phyloP scores from a whole-genome alignment of 2,329 filamentous ascomycete species.

The Knoxdaviesia capensis region DNA sequence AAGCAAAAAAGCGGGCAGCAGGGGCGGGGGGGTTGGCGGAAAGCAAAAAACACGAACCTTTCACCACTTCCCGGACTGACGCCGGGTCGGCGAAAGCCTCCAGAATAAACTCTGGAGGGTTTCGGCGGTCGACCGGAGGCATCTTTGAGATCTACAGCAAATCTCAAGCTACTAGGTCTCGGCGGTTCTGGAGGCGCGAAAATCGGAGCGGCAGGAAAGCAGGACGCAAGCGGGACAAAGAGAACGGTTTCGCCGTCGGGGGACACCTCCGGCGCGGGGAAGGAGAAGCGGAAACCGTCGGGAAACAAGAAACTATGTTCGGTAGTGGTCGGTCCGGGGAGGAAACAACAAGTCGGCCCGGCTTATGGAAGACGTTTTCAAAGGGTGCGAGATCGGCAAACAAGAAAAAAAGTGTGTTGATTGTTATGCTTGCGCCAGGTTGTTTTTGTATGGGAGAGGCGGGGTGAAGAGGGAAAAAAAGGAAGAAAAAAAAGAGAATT shows the following conservation, averaged over 20 bases:
- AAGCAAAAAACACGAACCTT: slow-evolving; percentile 37
- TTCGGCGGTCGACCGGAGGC: slow-evolving; percentile 25
- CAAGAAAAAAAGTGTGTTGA: too few relatives aligned
- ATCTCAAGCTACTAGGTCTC: background rate
- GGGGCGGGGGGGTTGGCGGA: background rate
- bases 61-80: slow-evolving; percentile 80
- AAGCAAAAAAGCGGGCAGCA: background rate
- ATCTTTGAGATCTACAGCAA: background rate
- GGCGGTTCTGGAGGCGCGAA: background rate
- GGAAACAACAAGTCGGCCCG: too few relatives aligned
- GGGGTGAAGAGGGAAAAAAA: background rate
- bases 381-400: too few relatives aligned
- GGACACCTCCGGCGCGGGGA: too few relatives aligned
- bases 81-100: slow-evolving; percentile 84
- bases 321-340: too few relatives aligned
- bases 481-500: too few relatives aligned
- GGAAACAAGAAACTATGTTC: too few relatives aligned
- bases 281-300: too few relatives aligned
- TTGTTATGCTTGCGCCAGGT: background rate
- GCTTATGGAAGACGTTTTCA: too few relatives aligned
- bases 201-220: background rate
- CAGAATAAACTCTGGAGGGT: slow-evolving; percentile 72
- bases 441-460: background rate
- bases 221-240: background rate
- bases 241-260: too few relatives aligned